Evolutionary conservation across 2,329 filamentous ascomycete genomes (phyloP).

Genomic region (Xylaria multiplex): DNA sequence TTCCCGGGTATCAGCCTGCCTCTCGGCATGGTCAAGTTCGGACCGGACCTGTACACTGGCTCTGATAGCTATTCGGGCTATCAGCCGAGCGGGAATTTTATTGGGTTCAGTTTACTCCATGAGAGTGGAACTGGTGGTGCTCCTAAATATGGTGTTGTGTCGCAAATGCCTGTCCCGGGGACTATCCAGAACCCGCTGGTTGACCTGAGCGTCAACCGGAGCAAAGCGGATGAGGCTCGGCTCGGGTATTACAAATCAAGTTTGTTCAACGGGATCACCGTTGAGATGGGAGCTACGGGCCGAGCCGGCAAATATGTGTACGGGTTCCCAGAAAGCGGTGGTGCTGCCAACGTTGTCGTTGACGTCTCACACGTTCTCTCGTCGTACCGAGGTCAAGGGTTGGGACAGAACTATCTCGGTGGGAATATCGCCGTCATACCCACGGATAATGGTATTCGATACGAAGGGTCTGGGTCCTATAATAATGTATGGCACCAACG

Average conservation of each 20-base stretch:
- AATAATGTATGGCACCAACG: slow-evolving; percentile 60
- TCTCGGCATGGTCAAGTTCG: slow-evolving; percentile 61
- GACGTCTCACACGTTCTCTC: slow-evolving; percentile 74
- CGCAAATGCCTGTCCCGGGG: slow-evolving; percentile 66
- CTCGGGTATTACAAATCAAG: slow-evolving; percentile 71
- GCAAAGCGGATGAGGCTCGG: slow-evolving; percentile 59
- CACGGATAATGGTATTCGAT: slow-evolving; percentile 57
- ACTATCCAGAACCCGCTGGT: slow-evolving; percentile 63
- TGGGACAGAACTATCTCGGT: slow-evolving; percentile 71
- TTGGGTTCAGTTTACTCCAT: slow-evolving; percentile 71
- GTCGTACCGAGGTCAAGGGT: slow-evolving; percentile 67
- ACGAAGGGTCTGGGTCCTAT: slow-evolving; percentile 70
- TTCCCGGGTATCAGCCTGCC: slow-evolving; percentile 62
- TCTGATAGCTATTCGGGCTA: slow-evolving; percentile 65
- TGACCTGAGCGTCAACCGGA: slow-evolving; percentile 65
- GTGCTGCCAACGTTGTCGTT: slow-evolving; percentile 62
- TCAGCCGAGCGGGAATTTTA: slow-evolving; percentile 61
- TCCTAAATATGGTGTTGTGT: slow-evolving; percentile 74
- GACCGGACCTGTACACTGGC: slow-evolving; percentile 60
- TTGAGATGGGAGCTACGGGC: slow-evolving; percentile 66
- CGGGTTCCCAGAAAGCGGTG: slow-evolving; percentile 58
- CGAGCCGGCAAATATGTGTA: slow-evolving; percentile 71
- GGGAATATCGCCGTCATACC: slow-evolving; percentile 64
- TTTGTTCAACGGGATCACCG: slow-evolving; percentile 64
- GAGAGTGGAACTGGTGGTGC: slow-evolving; percentile 75